Base-by-base conservation (phyloP, 768 basidiomycete species). In the Lentinula detonsa region DNA sequence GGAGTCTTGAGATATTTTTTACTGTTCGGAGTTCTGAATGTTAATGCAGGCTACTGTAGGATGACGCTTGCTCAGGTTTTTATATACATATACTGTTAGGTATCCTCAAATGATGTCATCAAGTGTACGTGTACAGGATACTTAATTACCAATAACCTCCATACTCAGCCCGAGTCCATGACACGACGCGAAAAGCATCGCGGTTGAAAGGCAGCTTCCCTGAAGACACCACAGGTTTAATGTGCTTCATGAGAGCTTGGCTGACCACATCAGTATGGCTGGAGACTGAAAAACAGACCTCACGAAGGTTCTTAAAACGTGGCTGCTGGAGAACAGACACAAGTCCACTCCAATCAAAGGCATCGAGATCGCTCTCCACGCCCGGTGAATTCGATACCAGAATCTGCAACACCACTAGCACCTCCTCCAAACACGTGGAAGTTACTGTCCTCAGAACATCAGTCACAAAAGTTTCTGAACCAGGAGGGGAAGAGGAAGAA, bases 321-420 rank as follows among this genome's bases (percentile, higher is more conserved):
- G 57, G 57, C 33, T 37, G 31, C 33, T 59, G 57, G 46, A 59
- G 57, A 10, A 59, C 57, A 48, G 16, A 23, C 7, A 50, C 13
- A 6, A 59, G 33, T n/a, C 45, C 57, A 8, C 13, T 21, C 57
- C 57, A 59, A n/a, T 59, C 57, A 59, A 59, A 49, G 10, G 45
- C 57, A n/a, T 13, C 45, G 7, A 59, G 48, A 11, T 59, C 45
- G 11, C 34, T 45, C n/a, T 48, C 48, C 18, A 35, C 46, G 3
- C 43, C 43, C 11, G 23, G 40, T 21, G 53, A 37, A 16, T 54
- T 54, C 23, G 55, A 43, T 5, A 56, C 40, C 34, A 48, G 8
- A n/a, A 59, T 48, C 33, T 48, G 40, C 28, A 57, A 15, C 23
- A 57, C 40, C 37, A 59, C 48, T 5, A 23, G 35, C 6, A 59